Evolutionary conservation across 208 protist genomes (phyloP), one percentile per base, ranked within the genome.

Genomic region (Trypanosoma theileri): DNA sequence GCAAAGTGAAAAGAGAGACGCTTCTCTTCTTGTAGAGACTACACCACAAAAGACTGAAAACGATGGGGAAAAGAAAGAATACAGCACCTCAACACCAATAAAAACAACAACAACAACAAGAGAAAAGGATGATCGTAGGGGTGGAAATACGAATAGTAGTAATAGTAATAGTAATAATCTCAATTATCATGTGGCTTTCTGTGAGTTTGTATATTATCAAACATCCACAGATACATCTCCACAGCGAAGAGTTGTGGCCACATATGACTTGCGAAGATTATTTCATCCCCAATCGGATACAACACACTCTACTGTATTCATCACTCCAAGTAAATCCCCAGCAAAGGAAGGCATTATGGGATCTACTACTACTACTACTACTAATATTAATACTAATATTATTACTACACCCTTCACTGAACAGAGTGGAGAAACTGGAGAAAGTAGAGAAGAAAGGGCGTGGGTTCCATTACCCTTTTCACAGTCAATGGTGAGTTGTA

Each of bases 181-280:
- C 41, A 59, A 40, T n/a, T 35, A 42, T 17, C 48, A 72, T 42
- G 11, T 72, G 12, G 69, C 44, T 26, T 7, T 73, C 6, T 73
- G 60, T 61, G 69, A 73, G 60, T 67, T 64, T 48, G 41, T 40
- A 4, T 11, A 21, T 17, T 40, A 54, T 13, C 51, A 42, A 50
- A 10, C 9, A 45, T 21, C 48, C 2, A 45, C 13, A 16, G 28
- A 19, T 21, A 35, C 28, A 35, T 35, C 28, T 8, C 28, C 6
- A 35, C 6, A 8, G 6, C 28, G 28, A 35, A 35, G 45, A 8
- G 67, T 73, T 4, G 35, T 58, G 22, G 67, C 67, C 22, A 53
- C 67, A 24, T 22, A 31, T 24, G 45, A 67, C 24, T 52, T 73
- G 26, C 59, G 52, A 19, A 53, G 12, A 12, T 40, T 62, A 41